These are phyloP conservation scores for Ascochyta koolunga DNA, from an alignment of 2,329 filamentous ascomycete genomes.

Conservation along the genomic window DNA sequence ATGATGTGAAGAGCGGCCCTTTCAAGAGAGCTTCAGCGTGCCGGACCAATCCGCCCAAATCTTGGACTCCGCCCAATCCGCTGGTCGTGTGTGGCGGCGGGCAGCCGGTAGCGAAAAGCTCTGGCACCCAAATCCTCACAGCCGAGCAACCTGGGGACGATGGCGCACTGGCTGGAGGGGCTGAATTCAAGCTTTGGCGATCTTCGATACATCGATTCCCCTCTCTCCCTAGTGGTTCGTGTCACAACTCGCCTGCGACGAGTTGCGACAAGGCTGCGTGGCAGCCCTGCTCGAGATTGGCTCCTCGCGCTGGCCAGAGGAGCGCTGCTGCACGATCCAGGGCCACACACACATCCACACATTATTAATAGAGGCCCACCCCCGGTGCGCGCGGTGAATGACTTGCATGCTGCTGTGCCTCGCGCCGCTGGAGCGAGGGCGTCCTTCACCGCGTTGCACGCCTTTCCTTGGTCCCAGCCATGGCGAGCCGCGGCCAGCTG, in stretches of 20 bases:
- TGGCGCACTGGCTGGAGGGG: conserved; percentile 24
- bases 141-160: conserved; percentile 22
- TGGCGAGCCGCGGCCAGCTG: conserved; percentile 2
- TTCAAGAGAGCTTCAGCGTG: conserved; percentile 26
- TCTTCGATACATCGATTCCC: conserved; percentile 30
- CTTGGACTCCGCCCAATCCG: conserved; percentile 30
- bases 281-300: conserved; percentile 26
- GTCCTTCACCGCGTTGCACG: conserved; percentile 4
- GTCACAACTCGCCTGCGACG: conserved; percentile 30
- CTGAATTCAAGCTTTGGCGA: conserved; percentile 46
- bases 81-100: conserved; percentile 32
- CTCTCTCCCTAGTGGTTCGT: conserved; percentile 32
- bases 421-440: conserved; percentile 7
- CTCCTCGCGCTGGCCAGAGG: conserved; percentile 17
- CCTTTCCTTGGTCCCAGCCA: conserved; percentile 4
- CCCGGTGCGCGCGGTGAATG: conserved; percentile 13
- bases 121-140: conserved; percentile 5
- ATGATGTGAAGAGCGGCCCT: conserved; percentile 27
- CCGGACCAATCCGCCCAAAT: conserved; percentile 28
- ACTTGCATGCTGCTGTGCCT: conserved; percentile 22
- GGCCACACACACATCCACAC: conserved; percentile 15
- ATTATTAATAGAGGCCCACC: conserved; percentile 20
- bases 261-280: conserved; percentile 35
- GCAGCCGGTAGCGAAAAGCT: conserved; percentile 29
- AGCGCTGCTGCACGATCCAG: conserved; percentile 31